Evolutionary conservation across 2,329 filamentous ascomycete species (phyloP).

Genomic region (Ceratocystis lukuohia): DNA sequence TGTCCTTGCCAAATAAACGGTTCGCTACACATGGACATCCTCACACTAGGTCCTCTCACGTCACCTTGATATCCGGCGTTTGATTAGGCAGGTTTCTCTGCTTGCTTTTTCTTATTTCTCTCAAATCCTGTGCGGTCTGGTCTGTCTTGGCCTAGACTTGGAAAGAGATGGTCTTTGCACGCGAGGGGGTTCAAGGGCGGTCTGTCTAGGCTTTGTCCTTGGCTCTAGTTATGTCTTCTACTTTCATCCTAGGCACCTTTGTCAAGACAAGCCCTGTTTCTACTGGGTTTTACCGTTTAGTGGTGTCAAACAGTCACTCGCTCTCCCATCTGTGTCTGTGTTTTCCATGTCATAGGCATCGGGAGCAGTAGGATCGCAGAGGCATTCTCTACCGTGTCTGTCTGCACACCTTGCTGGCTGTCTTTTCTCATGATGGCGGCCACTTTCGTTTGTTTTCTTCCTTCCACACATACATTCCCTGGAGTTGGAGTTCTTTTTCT

Average conservation of each 20-base stretch:
- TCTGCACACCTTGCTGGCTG: neutral
- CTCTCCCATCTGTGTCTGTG: neutral
- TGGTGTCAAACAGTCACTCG: neutral
- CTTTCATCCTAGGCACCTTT: neutral
- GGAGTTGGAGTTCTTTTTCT: constrained; percentile 20
- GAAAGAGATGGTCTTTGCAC: neutral
- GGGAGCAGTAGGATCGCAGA: neutral
- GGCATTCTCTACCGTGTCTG: neutral
- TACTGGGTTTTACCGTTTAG: neutral
- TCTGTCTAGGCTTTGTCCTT: neutral
- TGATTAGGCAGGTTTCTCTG: neutral
- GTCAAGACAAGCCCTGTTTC: neutral
- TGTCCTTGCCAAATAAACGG: constrained; percentile 18
- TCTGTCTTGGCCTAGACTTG: neutral
- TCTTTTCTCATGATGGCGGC: neutral
- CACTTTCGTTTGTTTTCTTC: constrained; percentile 13
- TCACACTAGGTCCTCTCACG: neutral
- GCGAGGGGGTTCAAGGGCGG: neutral
- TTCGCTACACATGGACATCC: neutral
- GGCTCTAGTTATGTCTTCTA: neutral
- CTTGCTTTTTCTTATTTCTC: neutral
- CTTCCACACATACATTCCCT: constrained; percentile 12
- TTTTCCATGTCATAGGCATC: neutral
- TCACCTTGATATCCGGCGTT: neutral
- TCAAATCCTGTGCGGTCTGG: neutral